These are phyloP conservation scores for Globisporangium abappressorium DNA, from an alignment of 352 stramenopile genomes.

Conservation along the genomic window DNA sequence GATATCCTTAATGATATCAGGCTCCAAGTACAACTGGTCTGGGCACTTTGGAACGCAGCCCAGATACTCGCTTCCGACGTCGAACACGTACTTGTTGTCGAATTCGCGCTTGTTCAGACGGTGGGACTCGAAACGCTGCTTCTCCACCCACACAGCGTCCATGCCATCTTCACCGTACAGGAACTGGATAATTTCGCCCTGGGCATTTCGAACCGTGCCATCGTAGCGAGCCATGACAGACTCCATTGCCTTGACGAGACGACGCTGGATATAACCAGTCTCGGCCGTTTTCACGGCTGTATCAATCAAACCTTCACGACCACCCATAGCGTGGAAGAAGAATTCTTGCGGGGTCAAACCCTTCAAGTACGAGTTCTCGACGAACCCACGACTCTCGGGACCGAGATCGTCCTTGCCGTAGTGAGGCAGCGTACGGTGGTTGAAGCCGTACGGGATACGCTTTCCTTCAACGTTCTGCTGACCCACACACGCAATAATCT, in stretches of 20 bases:
- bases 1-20: constrained; percentile 89
- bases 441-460: constrained; percentile 96
- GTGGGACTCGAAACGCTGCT: constrained; percentile 93
- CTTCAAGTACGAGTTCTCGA: constrained; percentile 99
- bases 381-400: constrained; percentile 97
- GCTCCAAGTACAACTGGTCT: constrained; percentile 82
- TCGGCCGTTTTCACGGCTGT: constrained; percentile 99
- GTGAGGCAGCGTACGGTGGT: constrained; percentile 95
- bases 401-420: constrained; percentile 97
- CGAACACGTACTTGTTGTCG: constrained; percentile 91
- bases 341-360: constrained; percentile 95
- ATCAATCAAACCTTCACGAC: constrained; percentile 99
- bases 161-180: constrained; percentile 98
- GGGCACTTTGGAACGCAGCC: constrained; percentile 86
- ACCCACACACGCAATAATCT: constrained; percentile 99
- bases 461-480: constrained; percentile 99
- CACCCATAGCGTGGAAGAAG: constrained; percentile 99
- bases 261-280: constrained; percentile 99
- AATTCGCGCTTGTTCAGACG: constrained; percentile 92
- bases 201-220: constrained; percentile 96
- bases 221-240: constrained; percentile 99
- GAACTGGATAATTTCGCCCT: constrained; percentile 87
- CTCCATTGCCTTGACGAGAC: constrained; percentile 99
- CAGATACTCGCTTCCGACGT: constrained; percentile 92
- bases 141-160: constrained; percentile 99